phyloP scores from a whole-genome alignment of 257 asterid genomes.

The Solanum sejunctum region DNA sequence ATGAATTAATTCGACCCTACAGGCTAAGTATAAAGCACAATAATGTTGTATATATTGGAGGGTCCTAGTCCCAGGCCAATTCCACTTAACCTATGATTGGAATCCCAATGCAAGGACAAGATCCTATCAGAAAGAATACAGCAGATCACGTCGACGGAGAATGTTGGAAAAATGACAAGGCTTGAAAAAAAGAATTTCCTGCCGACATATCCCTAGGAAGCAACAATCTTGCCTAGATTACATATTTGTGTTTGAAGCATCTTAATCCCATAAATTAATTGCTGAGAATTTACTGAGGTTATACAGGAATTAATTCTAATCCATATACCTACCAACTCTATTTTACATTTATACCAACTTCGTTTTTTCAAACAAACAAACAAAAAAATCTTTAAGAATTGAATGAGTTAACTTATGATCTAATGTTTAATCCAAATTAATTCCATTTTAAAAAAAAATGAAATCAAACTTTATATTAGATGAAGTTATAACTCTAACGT shows the following conservation, averaged over 20 bases:
- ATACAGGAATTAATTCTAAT: neutral
- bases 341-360: neutral
- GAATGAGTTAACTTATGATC: neutral
- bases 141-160: neutral
- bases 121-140: conserved; percentile 5
- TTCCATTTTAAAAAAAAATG: neutral
- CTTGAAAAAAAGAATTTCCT: neutral
- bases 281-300: neutral
- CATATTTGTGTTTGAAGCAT: neutral
- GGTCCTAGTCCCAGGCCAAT: neutral
- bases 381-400: neutral
- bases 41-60: neutral
- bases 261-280: neutral
- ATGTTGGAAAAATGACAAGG: neutral
- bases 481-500: neutral
- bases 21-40: neutral
- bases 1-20: neutral
- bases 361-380: neutral
- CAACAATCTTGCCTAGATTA: neutral
- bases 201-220: neutral
- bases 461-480: neutral
- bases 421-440: neutral
- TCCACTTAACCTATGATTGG: conserved; percentile 7
- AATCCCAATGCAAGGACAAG: conserved; percentile 4
- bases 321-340: neutral